A percentile compares a stretch with the other conserved stretches of the same genome.
phyloP scores from a whole-genome alignment of 805 yeast species.

The Lipomyces yamanashiensis region DNA sequence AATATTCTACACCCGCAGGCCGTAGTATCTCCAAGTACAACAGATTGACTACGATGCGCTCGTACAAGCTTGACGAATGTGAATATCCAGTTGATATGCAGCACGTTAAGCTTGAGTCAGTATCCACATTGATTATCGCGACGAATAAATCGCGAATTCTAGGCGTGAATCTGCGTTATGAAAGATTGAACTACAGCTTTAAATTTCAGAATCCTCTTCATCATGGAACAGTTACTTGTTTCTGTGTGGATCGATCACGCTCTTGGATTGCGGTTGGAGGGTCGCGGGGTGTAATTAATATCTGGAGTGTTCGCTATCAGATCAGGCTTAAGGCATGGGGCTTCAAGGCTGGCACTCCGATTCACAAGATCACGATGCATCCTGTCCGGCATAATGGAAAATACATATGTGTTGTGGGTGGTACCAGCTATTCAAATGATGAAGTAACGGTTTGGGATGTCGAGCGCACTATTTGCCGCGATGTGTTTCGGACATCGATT shows the following conservation, averaged over 20 bases:
- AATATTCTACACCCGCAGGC: conserved; percentile 29
- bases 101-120: conserved; percentile 49
- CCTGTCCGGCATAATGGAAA: conserved; percentile 52
- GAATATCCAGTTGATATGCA: conserved; percentile 54
- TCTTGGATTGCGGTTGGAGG: conserved; percentile 81
- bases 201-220: conserved; percentile 58
- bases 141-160: conserved; percentile 60
- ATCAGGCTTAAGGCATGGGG: conserved; percentile 65
- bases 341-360: conserved; percentile 56
- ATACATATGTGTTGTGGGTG: conserved; percentile 69
- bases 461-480: conserved; percentile 62
- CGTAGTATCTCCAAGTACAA: conserved; percentile 35
- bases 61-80: conserved; percentile 48
- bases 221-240: conserved; percentile 69
- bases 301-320: conserved; percentile 82
- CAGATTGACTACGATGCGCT: conserved; percentile 48
- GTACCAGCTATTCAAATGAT: conserved; percentile 54
- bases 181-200: conserved; percentile 47
- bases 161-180: conserved; percentile 60
- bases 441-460: conserved; percentile 78
- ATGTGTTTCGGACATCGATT: conserved; percentile 42
- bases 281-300: conserved; percentile 66
- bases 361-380: conserved; percentile 53
- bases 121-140: conserved; percentile 53
- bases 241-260: conserved; percentile 58